Evolutionary conservation across 129 eudicot genomes (phyloP), one percentile per base, ranked within the genome.

Genomic region (Gnaphalium uliginosum): DNA sequence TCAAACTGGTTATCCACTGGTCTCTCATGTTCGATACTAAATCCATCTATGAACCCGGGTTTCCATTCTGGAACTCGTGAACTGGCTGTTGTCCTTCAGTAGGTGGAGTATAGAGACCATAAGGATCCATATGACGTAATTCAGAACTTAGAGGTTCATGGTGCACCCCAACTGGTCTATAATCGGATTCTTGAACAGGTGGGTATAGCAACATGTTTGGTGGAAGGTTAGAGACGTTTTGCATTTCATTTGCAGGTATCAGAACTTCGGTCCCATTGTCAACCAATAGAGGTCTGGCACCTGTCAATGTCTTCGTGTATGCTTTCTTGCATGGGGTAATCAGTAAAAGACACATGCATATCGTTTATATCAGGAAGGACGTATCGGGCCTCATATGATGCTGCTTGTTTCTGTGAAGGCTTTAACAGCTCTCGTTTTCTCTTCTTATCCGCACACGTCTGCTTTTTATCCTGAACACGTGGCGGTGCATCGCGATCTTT

Each of bases 1-100:
- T 84, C 95, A 69, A 84, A 77, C 24, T 81, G 85, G 26, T 67
- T 72, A 19, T 78, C 90, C 43, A 83, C 73, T 11, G 75, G 71
- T 67, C 68, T 73, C 66, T 76, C 81, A 24, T 75, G 83, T 59
- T 83, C 87, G 2, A 32, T 80, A 46, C 56, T 79, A 74, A 78
- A 84, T 53, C 74, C 27, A 22, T 83, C 90, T n/a, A 70, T 48
- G 61, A 11, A 56, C 51, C 69, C 17, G 29, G 17, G 22, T 54
- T 75, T 30, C 25, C 86, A 65, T 26, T 74, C 61, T 83, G 85
- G 35, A 81, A 78, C 66, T 68, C 84, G 58, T 78, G 63, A 39
- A 82, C 43, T 8, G 79, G 77, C 48, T 29, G 67, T 43, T 69
- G 83, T 71, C 66, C 80, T 37, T 73, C 85, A 1, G 79, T 64